phyloP scores from a whole-genome alignment of 495 filamentous ascomycete species.

The Podospora conica region DNA sequence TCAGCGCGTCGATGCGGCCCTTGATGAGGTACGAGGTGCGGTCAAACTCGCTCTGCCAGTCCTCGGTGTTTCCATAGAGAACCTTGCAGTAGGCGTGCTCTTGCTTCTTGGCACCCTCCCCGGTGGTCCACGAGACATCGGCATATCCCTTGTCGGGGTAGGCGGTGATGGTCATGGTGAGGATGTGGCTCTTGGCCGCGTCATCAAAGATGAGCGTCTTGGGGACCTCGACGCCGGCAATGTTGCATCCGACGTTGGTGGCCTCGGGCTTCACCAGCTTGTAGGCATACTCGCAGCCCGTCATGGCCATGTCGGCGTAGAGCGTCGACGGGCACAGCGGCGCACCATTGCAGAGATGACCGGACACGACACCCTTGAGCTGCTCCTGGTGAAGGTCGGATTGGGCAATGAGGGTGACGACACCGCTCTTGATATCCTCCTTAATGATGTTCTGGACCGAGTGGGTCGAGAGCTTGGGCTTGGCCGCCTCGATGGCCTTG shows the following conservation, averaged over 20 bases:
- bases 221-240: conserved; percentile 59
- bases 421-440: conserved; percentile 48
- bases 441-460: conserved; percentile 49
- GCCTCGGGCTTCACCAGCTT: conserved; percentile 49
- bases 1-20: conserved; percentile 44
- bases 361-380: conserved; percentile 55
- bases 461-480: conserved; percentile 43
- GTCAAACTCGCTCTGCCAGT: conserved; percentile 50
- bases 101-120: conserved; percentile 36
- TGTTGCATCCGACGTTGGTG: conserved; percentile 52
- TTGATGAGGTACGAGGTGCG: conserved; percentile 52
- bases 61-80: conserved; percentile 36
- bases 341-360: conserved; percentile 67
- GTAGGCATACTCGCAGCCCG: conserved; percentile 62
- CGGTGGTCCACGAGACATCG: conserved; percentile 35
- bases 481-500: conserved; percentile 45
- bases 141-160: conserved; percentile 35
- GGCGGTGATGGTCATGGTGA: conserved; percentile 38
- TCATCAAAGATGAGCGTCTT: conserved; percentile 62
- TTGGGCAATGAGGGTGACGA: conserved; percentile 55
- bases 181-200: conserved; percentile 45
- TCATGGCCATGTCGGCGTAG: conserved; percentile 74
- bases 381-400: conserved; percentile 59
- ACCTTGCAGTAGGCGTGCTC: conserved; percentile 51
- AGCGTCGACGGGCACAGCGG: conserved; percentile 51